Evolutionary conservation across 192 early-diverging fungal species (phyloP).

Genomic region (Neocallimastix lanati): DNA sequence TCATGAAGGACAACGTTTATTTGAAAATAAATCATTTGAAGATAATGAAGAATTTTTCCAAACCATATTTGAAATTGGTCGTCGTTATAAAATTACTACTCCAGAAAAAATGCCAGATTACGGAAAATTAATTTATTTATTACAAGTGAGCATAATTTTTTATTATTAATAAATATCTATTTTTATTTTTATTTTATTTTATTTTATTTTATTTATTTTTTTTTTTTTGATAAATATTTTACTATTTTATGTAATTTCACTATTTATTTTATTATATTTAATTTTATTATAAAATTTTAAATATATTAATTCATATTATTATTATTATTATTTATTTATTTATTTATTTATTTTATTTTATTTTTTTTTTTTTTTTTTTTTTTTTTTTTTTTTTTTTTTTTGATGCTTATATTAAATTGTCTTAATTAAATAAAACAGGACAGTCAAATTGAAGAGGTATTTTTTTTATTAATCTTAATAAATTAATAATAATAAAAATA

Average conservation of each 20-base stretch:
- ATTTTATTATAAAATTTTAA: background rate
- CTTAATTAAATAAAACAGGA: background rate
- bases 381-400: too few species aligned
- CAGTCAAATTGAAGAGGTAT: background rate
- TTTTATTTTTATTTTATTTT: too few species aligned
- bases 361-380: too few species aligned
- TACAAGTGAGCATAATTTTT: too few species aligned
- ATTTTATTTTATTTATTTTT: background rate
- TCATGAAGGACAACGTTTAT: constrained; percentile 59
- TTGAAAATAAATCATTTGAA: constrained; percentile 43
- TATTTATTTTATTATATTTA: too few species aligned
- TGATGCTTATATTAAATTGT: too few species aligned
- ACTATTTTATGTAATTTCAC: too few species aligned
- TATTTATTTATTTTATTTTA: background rate
- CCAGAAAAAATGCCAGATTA: background rate
- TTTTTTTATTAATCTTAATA: background rate
- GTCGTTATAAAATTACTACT: constrained; percentile 64
- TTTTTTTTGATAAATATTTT: too few species aligned
- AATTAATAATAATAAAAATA: too few species aligned
- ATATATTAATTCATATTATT: too few species aligned
- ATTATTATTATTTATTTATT: too few species aligned
- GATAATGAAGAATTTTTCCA: constrained; percentile 68
- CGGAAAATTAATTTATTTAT: background rate
- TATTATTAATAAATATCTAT: too few species aligned
- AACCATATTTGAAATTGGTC: constrained; percentile 42